Evolutionary conservation across 2,329 filamentous ascomycete species (phyloP), one percentile per base, ranked within the genome.

Genomic region (Raffaelea ambrosiae): DNA sequence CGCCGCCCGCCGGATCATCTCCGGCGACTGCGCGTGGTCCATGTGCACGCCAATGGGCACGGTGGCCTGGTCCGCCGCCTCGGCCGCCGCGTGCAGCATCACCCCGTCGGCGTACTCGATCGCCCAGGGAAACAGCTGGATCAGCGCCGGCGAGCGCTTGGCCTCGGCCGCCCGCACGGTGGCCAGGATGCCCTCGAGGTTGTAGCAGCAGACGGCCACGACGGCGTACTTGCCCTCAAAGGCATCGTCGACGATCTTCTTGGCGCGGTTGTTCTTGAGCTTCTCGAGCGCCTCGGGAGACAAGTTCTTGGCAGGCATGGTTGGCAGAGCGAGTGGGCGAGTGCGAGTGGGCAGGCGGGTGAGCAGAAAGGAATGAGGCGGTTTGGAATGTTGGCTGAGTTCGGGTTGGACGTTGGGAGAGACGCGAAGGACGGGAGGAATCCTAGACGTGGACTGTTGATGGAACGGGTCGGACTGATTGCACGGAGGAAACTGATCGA

Each of bases 81-180:
- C 67, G 7, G 73, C 72, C 3, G 76, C 77, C 18, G 74, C 71
- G 55, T 72, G 70, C 20, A 78, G 68, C 36, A 78, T 69, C 43
- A 74, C 59, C 5, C 68, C 69, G 50, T 74, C 70, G 8, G 79
- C 78, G 66, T 79, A 86, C 48, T 77, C 71, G 38, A 86, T 70
- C 0, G 83, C 80, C 82, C 83, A 86, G 13, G 83, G 83, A 61
- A 87, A 87, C 55, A 87, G 74, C 35, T 83, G 81, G 61, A 87
- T 79, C 65, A 86, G 80, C 19, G 80, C 70, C 0, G 83, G 83
- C 0, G 81, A 81, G 35, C 71, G 69, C 55, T 83, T 84, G 31
- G 71, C 71, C 64, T 87, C 83, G 35, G 84, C 84, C 20, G 84
- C 84, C 50, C 75, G 72, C 44, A 86, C 76, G 13, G 77, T 76